Conservation (phyloP, 179 eudicot genomes). For the Drosera spatulata region DNA sequence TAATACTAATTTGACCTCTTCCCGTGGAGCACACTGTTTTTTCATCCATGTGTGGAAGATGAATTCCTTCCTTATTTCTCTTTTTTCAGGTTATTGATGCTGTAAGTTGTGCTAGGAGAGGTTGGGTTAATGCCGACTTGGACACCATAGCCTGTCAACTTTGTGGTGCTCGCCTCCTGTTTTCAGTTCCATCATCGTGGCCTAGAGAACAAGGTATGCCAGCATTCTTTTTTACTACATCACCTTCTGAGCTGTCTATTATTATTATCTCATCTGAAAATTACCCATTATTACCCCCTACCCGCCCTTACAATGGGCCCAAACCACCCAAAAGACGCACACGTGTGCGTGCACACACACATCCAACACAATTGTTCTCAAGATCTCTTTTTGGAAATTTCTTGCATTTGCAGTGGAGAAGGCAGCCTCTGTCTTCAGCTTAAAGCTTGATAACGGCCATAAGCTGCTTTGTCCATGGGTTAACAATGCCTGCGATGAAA, state of each 20-base stretch:
- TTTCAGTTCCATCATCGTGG: constrained; percentile 86
- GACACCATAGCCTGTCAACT: constrained; percentile 83
- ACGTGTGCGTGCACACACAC: too few species aligned
- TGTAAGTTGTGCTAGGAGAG: constrained; percentile 84
- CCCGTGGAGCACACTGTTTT: background rate
- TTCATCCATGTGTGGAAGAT: background rate
- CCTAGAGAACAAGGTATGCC: constrained; percentile 64
- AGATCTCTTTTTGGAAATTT: too few species aligned
- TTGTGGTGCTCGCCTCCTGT: constrained; percentile 76
- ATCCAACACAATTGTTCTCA: too few species aligned
- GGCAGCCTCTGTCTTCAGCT: constrained; percentile 82
- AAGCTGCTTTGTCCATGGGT: constrained; percentile 87
- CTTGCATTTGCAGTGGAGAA: constrained; percentile 56
- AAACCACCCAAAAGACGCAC: background rate
- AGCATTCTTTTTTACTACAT: constrained; percentile 3
- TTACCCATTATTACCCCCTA: background rate
- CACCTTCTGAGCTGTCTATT: too few species aligned
- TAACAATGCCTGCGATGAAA: constrained; percentile 77
- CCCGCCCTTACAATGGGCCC: background rate
- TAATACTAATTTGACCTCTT: too few species aligned
- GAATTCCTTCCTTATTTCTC: constrained; percentile 3
- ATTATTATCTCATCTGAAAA: too few species aligned
- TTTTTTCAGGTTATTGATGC: constrained; percentile 61
- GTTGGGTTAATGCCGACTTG: constrained; percentile 85
- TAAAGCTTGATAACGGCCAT: constrained; percentile 87